A percentile compares a stretch with the other conserved stretches of the same genome.
phyloP scores from a whole-genome alignment of 805 yeast species.

The Saturnispora zaruensis region DNA sequence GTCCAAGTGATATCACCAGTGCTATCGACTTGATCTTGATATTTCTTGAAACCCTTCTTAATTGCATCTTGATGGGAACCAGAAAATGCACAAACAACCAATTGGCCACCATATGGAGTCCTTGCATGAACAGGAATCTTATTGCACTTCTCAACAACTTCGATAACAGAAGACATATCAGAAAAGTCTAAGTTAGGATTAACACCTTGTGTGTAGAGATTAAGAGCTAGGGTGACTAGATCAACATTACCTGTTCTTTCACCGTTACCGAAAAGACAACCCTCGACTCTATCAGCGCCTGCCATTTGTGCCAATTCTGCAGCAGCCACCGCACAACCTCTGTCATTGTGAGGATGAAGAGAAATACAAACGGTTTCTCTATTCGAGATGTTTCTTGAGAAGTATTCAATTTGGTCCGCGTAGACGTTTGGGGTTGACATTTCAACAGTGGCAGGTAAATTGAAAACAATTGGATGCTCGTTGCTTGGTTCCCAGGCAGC shows the following conservation, averaged over 20 bases:
- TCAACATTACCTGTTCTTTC: constrained; percentile 87
- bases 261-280: constrained; percentile 79
- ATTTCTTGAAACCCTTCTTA: constrained; percentile 63
- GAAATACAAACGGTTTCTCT: constrained; percentile 69
- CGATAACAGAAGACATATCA: constrained; percentile 56
- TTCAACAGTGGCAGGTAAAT: constrained; percentile 80
- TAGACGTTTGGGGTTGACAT: constrained; percentile 73
- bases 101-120: constrained; percentile 77
- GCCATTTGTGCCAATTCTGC: constrained; percentile 75
- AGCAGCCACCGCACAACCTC: constrained; percentile 88
- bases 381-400: constrained; percentile 48
- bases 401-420: constrained; percentile 80
- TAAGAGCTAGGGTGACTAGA: constrained; percentile 67
- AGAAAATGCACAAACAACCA: constrained; percentile 75
- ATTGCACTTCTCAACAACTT: constrained; percentile 69
- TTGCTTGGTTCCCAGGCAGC: constrained; percentile 63
- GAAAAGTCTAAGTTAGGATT: constrained; percentile 64
- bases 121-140: constrained; percentile 72
- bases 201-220: constrained; percentile 72
- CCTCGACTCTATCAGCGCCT: constrained; percentile 85
- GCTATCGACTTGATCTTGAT: constrained; percentile 32
- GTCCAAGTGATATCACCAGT: constrained; percentile 43
- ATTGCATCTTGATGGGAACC: constrained; percentile 89
- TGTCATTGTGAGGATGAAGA: constrained; percentile 75
- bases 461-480: constrained; percentile 64